These are phyloP conservation scores for Pulveroboletus sp. DNA, from an alignment of 768 basidiomycete species.

Conservation along the genomic window DNA sequence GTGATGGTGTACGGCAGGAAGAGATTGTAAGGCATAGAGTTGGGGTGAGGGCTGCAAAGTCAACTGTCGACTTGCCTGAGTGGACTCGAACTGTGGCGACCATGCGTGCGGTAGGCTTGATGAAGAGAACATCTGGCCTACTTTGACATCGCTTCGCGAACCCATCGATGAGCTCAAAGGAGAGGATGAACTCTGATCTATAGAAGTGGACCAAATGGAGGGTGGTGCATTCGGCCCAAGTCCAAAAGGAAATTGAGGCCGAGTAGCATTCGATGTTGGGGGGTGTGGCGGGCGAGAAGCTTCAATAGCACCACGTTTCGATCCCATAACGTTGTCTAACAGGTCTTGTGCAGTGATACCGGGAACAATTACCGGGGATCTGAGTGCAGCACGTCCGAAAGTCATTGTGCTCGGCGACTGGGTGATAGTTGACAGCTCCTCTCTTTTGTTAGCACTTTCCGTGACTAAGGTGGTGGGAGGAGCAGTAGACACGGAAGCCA, in stretches of 20 bases:
- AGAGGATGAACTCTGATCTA: slow-evolving; percentile 38
- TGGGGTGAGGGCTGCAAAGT: slow-evolving; percentile 8
- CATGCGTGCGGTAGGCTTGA: slow-evolving; percentile 15
- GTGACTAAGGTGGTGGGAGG: slow-evolving; percentile 22
- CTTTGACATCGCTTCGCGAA: slow-evolving; percentile 11
- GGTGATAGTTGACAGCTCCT: not conserved
- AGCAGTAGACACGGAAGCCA: not conserved
- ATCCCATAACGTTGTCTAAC: slow-evolving; percentile 40
- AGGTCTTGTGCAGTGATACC: slow-evolving; percentile 65
- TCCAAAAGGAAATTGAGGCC: slow-evolving; percentile 49
- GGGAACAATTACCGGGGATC: slow-evolving; percentile 18
- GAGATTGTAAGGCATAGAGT: slow-evolving; percentile 11
- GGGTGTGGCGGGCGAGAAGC: slow-evolving; percentile 10
- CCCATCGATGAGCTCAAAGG: slow-evolving; percentile 9
- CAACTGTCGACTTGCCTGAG: slow-evolving; percentile 12
- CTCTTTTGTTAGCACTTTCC: not conserved
- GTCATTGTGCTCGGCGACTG: slow-evolving; percentile 1
- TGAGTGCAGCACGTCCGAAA: slow-evolving; percentile 27
- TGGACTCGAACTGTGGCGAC: slow-evolving; percentile 25
- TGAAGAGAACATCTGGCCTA: slow-evolving; percentile 10
- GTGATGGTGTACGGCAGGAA: slow-evolving; percentile 11
- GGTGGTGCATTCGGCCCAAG: slow-evolving; percentile 44
- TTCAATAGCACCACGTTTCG: slow-evolving; percentile 19
- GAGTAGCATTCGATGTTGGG: slow-evolving; percentile 27
- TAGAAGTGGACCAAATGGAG: slow-evolving; percentile 66